These are phyloP conservation scores for Pachysandra terminalis DNA, from an alignment of 164 flowering plant genomes.

Conservation along the genomic window DNA sequence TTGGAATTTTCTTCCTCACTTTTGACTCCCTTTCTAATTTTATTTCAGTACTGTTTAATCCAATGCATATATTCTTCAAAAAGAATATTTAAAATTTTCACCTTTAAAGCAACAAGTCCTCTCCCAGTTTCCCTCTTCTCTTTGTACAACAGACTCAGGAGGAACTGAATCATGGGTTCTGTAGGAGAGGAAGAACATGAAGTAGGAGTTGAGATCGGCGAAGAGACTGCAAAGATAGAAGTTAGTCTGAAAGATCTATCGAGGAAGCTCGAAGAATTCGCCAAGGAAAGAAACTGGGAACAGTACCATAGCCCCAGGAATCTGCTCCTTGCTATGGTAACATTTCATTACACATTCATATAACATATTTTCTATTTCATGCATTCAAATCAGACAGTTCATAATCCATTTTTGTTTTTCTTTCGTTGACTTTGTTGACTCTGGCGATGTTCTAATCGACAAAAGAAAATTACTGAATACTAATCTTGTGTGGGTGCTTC, in stretches of 20 bases:
- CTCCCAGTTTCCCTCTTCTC: too few relatives aligned
- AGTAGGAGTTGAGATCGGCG: too few relatives aligned
- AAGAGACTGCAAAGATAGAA: conserved; percentile 11
- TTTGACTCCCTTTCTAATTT: neutral
- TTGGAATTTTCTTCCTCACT: neutral
- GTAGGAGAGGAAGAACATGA: too few relatives aligned
- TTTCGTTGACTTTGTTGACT: neutral
- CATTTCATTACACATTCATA: neutral
- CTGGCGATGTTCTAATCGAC: too few relatives aligned
- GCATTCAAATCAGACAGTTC: neutral
- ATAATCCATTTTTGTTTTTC: neutral
- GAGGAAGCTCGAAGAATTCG: conserved; percentile 56
- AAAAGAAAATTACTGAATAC: too few relatives aligned
- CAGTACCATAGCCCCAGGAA: conserved; percentile 68
- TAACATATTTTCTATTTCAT: neutral
- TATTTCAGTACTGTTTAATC: neutral
- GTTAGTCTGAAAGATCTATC: conserved; percentile 52
- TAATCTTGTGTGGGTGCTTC: too few relatives aligned
- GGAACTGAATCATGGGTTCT: too few relatives aligned
- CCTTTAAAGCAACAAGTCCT: too few relatives aligned
- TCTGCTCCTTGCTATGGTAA: conserved; percentile 76
- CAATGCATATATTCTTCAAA: too few relatives aligned
- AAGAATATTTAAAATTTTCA: too few relatives aligned
- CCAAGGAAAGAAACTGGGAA: conserved; percentile 67
- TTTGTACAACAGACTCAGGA: too few relatives aligned